Percentiles rank a stretch among this genome's conserved stretches.
phyloP scores from a whole-genome alignment of 1,139 yeast genomes.

The Geotrichum reessii region DNA sequence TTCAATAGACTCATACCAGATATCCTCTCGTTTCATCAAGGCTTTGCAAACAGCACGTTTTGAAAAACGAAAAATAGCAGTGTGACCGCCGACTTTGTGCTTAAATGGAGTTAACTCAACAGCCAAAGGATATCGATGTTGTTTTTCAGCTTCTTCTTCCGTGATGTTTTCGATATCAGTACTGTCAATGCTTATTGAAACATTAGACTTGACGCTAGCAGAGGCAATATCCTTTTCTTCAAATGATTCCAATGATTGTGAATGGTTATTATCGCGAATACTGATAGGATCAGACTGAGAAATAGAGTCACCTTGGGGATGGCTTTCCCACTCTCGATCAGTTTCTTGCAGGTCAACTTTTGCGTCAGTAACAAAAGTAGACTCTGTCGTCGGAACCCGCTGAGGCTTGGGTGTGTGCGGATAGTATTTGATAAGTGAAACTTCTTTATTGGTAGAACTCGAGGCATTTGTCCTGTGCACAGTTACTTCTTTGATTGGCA shows the following conservation, averaged over 20 bases:
- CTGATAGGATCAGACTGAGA: background rate
- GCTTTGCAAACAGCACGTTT: constrained; percentile 95
- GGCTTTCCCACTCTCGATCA: background rate
- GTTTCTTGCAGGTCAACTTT: background rate
- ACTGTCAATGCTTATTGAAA: constrained; percentile 4
- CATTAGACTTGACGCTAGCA: constrained; percentile 2
- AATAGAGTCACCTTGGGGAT: background rate
- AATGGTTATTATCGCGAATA: background rate
- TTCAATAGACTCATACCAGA: constrained; percentile 88
- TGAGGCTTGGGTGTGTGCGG: constrained; percentile 46
- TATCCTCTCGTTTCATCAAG: constrained; percentile 78
- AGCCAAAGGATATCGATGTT: constrained; percentile 37
- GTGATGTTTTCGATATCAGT: constrained; percentile 4
- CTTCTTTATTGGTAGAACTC: constrained; percentile 24
- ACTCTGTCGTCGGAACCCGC: constrained; percentile 4
- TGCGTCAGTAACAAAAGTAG: background rate
- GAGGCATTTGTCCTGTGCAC: constrained; percentile 4
- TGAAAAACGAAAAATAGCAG: constrained; percentile 89
- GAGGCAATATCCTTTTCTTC: background rate
- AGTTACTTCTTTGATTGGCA: background rate
- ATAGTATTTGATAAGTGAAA: constrained; percentile 61
- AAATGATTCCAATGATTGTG: background rate
- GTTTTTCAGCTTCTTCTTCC: constrained; percentile 8
- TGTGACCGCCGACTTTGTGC: constrained; percentile 96
- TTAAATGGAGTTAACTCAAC: constrained; percentile 84